phyloP scores from a whole-genome alignment of 495 filamentous ascomycete genomes.

The Umbilicaria muhlenbergii region DNA sequence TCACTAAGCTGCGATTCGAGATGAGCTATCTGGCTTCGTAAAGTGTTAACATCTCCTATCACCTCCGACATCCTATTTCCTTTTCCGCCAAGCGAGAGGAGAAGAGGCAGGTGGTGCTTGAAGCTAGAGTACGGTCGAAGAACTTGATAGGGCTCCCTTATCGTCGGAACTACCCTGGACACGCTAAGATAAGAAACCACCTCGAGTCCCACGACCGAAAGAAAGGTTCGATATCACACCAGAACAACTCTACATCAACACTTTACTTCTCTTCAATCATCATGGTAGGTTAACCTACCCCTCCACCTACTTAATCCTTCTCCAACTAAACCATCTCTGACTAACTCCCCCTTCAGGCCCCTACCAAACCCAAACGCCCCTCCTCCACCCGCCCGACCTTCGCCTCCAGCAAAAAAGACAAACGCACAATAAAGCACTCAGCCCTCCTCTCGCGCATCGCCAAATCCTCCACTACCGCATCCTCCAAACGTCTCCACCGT shows the following conservation, averaged over 20 bases:
- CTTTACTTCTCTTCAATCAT: no score
- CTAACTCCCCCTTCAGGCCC: background rate
- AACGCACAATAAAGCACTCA: slow-evolving; percentile 59
- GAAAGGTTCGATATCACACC: no score
- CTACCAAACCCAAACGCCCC: background rate
- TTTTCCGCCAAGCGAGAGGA: no score
- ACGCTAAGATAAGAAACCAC: no score
- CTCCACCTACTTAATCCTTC: background rate
- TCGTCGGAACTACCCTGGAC: no score
- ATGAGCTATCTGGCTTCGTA: slow-evolving; percentile 1
- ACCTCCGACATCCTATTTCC: no score
- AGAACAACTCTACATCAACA: no score
- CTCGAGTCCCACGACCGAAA: no score
- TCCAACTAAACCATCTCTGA: background rate
- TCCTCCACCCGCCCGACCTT: background rate
- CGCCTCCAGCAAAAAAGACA: slow-evolving; percentile 49
- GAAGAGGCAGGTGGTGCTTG: no score
- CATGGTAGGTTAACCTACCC: background rate
- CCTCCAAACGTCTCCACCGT: slow-evolving; percentile 32
- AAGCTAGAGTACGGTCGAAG: no score
- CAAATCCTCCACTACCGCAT: slow-evolving; percentile 28
- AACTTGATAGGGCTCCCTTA: no score
- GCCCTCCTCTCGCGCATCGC: slow-evolving; percentile 59
- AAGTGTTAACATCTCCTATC: background rate
- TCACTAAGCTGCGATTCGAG: background rate